phyloP scores from a whole-genome alignment of 805 yeast genomes.

The Ogataea angusta region DNA sequence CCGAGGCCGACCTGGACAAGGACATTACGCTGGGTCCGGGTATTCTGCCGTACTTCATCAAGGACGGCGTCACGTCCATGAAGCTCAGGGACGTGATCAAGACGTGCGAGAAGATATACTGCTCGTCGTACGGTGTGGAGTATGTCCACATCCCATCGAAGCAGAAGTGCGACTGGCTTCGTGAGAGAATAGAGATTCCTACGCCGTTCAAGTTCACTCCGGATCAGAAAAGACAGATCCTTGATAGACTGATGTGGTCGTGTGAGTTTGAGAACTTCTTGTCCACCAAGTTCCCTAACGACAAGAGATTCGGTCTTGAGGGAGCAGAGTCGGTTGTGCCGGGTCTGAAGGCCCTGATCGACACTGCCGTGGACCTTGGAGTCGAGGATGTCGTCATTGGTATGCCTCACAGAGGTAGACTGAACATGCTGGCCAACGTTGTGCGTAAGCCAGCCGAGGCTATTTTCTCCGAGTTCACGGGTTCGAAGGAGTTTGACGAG shows the following conservation, averaged over 20 bases:
- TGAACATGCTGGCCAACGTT: constrained; percentile 95
- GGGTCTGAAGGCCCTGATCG: constrained; percentile 94
- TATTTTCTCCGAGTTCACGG: constrained; percentile 92
- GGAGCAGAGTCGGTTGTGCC: constrained; percentile 98
- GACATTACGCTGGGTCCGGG: constrained; percentile 95
- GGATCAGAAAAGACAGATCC: constrained; percentile 93
- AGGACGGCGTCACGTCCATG: constrained; percentile 54
- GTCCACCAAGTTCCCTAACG: constrained; percentile 95
- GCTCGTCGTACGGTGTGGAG: constrained; percentile 88
- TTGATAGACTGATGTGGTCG: constrained; percentile 96
- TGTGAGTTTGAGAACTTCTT: constrained; percentile 90
- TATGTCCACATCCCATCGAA: constrained; percentile 96
- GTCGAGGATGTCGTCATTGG: constrained; percentile 96
- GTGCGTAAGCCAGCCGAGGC: constrained; percentile 98
- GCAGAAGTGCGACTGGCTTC: constrained; percentile 96
- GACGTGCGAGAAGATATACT: constrained; percentile 79
- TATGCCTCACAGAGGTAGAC: constrained; percentile 99
- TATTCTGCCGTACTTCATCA: constrained; percentile 87
- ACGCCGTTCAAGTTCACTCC: constrained; percentile 74
- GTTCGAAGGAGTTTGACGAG: constrained; percentile 83
- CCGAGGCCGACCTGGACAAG: constrained; percentile 78
- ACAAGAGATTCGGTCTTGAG: constrained; percentile 97
- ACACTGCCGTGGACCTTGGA: constrained; percentile 87
- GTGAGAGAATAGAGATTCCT: constrained; percentile 94
- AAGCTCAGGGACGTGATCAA: constrained; percentile 75